phyloP scores from a whole-genome alignment of 2,329 filamentous ascomycete genomes.

The Bipolaris zeicola region DNA sequence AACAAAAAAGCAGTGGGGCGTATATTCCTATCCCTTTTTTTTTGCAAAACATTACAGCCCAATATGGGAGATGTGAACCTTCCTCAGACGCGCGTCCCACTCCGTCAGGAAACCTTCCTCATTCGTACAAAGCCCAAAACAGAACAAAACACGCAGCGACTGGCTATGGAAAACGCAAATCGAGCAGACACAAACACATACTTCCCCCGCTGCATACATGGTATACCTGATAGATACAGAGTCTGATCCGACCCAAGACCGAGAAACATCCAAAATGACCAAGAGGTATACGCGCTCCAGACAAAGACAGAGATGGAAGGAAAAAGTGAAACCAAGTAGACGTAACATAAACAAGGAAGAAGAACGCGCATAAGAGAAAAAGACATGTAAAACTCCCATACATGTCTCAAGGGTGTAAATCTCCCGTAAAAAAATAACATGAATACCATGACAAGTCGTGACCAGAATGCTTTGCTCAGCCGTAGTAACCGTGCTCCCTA shows the following conservation, averaged over 20 bases:
- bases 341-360: constrained; percentile 9
- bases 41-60: not conserved
- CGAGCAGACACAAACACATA: not conserved
- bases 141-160: constrained; percentile 6
- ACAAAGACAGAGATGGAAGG: constrained; percentile 2
- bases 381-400: constrained; percentile 5
- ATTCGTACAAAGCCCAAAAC: constrained; percentile 1
- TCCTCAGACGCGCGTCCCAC: not conserved
- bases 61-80: not conserved
- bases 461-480: constrained; percentile 30
- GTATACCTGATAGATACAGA: constrained; percentile 31
- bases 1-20: not conserved
- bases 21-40: not conserved
- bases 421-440: constrained; percentile 18
- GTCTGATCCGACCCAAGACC: constrained; percentile 13
- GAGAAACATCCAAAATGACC: constrained; percentile 10
- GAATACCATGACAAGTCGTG: constrained; percentile 33
- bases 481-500: constrained; percentile 14
- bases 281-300: constrained; percentile 41
- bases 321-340: constrained; percentile 8
- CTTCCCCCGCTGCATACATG: not conserved
- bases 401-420: constrained; percentile 22
- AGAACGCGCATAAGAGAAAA: not conserved
- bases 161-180: constrained; percentile 4
- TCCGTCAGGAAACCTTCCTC: not conserved